phyloP scores from a whole-genome alignment of 352 stramenopile genomes.

The Pythium rishiriense region DNA sequence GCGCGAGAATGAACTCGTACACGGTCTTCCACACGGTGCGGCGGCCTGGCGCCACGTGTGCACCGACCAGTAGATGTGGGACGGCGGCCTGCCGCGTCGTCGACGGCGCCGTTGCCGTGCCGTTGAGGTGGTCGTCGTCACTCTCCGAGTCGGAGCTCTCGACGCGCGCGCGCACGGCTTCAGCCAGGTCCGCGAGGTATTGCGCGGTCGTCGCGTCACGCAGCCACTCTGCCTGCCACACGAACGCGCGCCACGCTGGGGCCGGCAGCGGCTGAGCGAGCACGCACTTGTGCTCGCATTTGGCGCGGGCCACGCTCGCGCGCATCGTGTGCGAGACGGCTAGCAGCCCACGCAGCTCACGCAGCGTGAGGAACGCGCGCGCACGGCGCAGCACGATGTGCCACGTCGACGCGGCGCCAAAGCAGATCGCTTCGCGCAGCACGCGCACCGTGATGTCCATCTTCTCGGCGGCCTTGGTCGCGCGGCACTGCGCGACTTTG shows the following conservation, averaged over 20 bases:
- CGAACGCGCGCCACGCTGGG: conserved; percentile 21
- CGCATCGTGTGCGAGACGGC: conserved; percentile 38
- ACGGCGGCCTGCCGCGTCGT: not conserved
- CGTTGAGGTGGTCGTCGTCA: conserved; percentile 37
- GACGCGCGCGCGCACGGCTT: conserved; percentile 42
- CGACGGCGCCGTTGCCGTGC: not conserved
- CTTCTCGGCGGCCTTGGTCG: conserved; percentile 51
- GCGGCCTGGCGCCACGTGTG: conserved; percentile 5
- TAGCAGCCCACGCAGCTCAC: conserved; percentile 42
- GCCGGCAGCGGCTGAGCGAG: conserved; percentile 17
- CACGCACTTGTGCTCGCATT: conserved; percentile 36
- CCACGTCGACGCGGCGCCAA: conserved; percentile 28
- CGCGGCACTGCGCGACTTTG: conserved; percentile 59
- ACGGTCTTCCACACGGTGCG: conserved; percentile 28
- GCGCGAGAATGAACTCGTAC: conserved; percentile 54
- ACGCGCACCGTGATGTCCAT: conserved; percentile 59
- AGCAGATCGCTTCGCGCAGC: conserved; percentile 44
- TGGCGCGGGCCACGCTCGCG: conserved; percentile 21
- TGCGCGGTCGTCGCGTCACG: conserved; percentile 41
- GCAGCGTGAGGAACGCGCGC: conserved; percentile 41
- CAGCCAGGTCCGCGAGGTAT: conserved; percentile 58
- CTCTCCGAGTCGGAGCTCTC: conserved; percentile 53
- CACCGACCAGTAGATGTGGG: conserved; percentile 13
- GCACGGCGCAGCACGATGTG: conserved; percentile 29
- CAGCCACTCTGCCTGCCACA: conserved; percentile 57